These are phyloP conservation scores for Blastomyces gilchristii DNA, from an alignment of 2,329 filamentous ascomycete genomes.

Conservation along the genomic window DNA sequence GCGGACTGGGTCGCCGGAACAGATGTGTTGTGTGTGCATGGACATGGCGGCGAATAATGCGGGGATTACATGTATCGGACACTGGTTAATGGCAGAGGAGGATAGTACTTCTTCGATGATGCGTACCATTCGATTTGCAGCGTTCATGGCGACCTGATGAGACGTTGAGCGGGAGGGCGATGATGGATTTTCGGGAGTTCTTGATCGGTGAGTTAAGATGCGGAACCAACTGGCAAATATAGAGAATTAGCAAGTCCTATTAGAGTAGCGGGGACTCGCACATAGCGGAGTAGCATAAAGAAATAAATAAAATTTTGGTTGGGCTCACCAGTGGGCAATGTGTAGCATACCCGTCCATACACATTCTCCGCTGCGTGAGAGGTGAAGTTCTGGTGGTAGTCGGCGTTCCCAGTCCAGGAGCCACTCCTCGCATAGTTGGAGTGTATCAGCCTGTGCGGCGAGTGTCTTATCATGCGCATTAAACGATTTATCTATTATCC, in stretches of 20 bases:
- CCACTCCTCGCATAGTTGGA: slow-evolving; percentile 2
- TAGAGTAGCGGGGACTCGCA: not conserved
- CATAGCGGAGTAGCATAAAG: not conserved
- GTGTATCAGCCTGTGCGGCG: slow-evolving; percentile 1
- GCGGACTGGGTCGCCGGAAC: slow-evolving; percentile 4
- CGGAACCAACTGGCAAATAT: slow-evolving; percentile 4
- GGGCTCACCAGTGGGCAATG: slow-evolving; percentile 5
- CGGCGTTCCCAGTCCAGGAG: slow-evolving; percentile 1
- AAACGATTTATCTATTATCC: slow-evolving; percentile 7
- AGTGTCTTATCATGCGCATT: slow-evolving; percentile 4
- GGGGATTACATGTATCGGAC: slow-evolving; percentile 5
- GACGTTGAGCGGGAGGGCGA: slow-evolving; percentile 3
- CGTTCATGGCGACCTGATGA: slow-evolving; percentile 5
- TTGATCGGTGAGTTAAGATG: slow-evolving; percentile 6
- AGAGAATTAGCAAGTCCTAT: not conserved
- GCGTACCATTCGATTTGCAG: slow-evolving; percentile 4
- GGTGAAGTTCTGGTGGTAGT: slow-evolving; percentile 5
- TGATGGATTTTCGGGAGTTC: not conserved
- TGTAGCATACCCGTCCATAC: slow-evolving; percentile 7
- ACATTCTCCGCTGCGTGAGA: slow-evolving; percentile 1
- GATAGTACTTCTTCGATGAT: slow-evolving; percentile 7
- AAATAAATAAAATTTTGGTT: not conserved
- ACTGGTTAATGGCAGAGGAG: slow-evolving; percentile 4
- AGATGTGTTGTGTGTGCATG: slow-evolving; percentile 4
- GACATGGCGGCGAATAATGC: slow-evolving; percentile 6